Conservation (phyloP, 257 asterid genomes). For the Anisodus acutangulus region DNA sequence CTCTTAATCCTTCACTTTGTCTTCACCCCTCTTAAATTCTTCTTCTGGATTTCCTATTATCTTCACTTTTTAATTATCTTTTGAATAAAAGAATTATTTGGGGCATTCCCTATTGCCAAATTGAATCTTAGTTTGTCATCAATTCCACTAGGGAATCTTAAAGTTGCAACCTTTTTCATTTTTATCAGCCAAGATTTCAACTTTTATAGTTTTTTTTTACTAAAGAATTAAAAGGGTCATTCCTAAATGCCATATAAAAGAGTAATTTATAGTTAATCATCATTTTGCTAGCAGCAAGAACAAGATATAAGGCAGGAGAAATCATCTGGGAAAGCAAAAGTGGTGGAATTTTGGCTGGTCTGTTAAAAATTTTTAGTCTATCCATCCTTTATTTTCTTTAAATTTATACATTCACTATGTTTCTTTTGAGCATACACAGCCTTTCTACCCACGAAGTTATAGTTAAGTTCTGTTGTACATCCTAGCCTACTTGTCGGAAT, state of each 20-base stretch:
- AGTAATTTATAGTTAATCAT: neutral
- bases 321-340: neutral
- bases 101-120: conserved; percentile 6
- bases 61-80: neutral
- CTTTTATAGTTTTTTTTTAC: neutral
- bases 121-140: neutral
- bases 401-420: too few species aligned
- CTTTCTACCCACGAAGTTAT: too few species aligned
- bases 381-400: too few species aligned
- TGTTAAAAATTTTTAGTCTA: conserved; percentile 11
- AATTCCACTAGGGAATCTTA: neutral
- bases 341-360: neutral
- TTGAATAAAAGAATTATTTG: conserved; percentile 1
- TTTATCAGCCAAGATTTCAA: neutral
- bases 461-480: too few species aligned
- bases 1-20: neutral
- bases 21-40: neutral
- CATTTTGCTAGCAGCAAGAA: neutral
- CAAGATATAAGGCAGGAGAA: neutral
- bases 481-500: too few species aligned
- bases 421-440: too few species aligned
- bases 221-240: neutral
- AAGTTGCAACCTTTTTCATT: neutral
- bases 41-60: neutral
- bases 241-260: neutral